Evolutionary conservation across 352 stramenopile genomes (phyloP), one percentile per base, ranked within the genome.

Genomic region (Globisporangium splendens): DNA sequence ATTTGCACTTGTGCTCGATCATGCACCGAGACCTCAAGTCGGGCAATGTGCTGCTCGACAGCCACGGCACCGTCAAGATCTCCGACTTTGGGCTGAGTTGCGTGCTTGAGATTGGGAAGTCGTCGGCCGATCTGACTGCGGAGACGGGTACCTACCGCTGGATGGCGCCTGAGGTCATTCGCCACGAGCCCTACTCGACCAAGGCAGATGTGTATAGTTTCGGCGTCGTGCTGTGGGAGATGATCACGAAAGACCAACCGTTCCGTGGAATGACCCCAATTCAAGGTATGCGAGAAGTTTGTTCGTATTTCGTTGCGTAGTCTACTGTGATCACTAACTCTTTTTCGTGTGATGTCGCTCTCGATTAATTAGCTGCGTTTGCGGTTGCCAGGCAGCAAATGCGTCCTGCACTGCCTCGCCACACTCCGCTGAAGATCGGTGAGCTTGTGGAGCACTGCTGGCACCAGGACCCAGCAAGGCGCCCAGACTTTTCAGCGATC

Each of bases 21-120:
- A 90, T 98, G 71, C 95, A 98, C 69, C 88, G 95, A 51, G 95
- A 98, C 75, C 73, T 98, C 38, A 98, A 98, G 73, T 96, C 95
- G n/a, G 91, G 96, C 21, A 98, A 98, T 70, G 80, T 98, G 38
- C 66, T 96, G 15, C 75, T 96, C 18, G 85, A 95, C 66, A 77
- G 72, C 3, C 83, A 93, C 49, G 79, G 79, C 39, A 91, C 80
- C 5, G 83, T 88, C 50, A 95, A 96, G 62, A 93, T 96, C 46
- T 94, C 86, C 12, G 88, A 96, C 60, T 96, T 96, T 70, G 85
- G 86, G 2, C 65, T 96, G 46, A 95, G 86, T 33, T 93, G 84
- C 41, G 82, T 92, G 50, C 70, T 95, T 14, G 83, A 95, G 50
- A 89, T 92, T 20, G 82, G 78, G 14, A 51, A 59, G 44, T 79